Evolutionary conservation across 2,329 filamentous ascomycete species (phyloP), one percentile per base, ranked within the genome.

Genomic region (Fusarium palustre): DNA sequence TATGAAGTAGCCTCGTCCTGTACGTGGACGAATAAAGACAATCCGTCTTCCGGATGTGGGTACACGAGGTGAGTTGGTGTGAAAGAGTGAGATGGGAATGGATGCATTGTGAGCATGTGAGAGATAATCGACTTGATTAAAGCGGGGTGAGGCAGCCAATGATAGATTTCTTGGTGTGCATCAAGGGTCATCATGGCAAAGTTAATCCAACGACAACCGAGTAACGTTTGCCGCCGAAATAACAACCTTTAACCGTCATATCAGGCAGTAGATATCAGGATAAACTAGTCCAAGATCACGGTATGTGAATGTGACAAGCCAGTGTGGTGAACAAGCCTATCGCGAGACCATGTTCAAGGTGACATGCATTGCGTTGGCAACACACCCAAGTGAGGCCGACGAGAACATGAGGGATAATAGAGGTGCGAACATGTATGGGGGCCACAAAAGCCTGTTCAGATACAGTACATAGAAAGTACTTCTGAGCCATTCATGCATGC

Each of bases 371-470:
- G 47, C 33, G 62, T 59, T 46, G 59, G 55, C 50, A 49, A 50
- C 20, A 24, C 33, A 55, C 48, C 47, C 36, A 54, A 43, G 28
- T 58, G 55, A 61, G 49, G 60, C 33, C 18, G 47, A n/a, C 18
- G 48, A 38, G 55, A 69, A 47, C 58, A 67, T 72, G 69, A 72
- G 72, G 69, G 72, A 74, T 74, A 72, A 74, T 74, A 42, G 59
- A 61, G 59, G 61, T 53, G 39, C 49, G 55, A 28, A 49, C 25
- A 34, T 57, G 48, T 36, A 64, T 63, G 48, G 58, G 66, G 62
- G 55, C 66, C 66, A 73, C 66, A 66, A 68, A 67, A 60, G 42
- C 3, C 38, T 20, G 49, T 28, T 59, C 34, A 58, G 60, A 64
- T 48, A 38, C 30, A 47, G 59, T 55, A n/a, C n/a, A n/a, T n/a